Evolutionary conservation across 2,329 filamentous ascomycete species (phyloP).

Genomic region (Ophiostoma pallidulum): DNA sequence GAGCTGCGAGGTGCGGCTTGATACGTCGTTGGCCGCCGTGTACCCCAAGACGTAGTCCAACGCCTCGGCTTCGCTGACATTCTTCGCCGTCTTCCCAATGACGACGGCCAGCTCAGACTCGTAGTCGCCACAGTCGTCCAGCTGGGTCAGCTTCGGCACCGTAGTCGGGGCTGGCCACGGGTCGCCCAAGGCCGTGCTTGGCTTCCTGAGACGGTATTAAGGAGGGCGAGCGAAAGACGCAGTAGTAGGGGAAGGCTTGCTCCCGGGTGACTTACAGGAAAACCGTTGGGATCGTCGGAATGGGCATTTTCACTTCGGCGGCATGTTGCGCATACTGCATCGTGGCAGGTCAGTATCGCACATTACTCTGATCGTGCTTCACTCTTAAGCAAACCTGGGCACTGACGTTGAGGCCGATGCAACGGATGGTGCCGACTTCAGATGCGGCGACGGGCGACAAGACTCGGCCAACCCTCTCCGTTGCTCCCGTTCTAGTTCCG

Average conservation of each 20-base stretch:
- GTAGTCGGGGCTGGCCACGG: conserved; percentile 30
- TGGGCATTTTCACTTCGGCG: conserved; percentile 40
- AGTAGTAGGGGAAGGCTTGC: no score
- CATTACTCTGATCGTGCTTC: no score
- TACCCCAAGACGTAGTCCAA: conserved; percentile 55
- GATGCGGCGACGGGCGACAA: conserved; percentile 39
- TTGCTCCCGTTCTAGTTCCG: conserved; percentile 39
- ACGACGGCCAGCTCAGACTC: conserved; percentile 50
- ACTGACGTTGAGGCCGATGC: conserved; percentile 43
- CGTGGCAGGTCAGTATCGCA: no score
- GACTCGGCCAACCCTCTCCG: conserved; percentile 36
- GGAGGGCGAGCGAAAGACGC: no score
- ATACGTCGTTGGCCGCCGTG: conserved; percentile 30
- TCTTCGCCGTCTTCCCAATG: conserved; percentile 41
- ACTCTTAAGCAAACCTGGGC: no score
- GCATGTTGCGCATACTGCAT: conserved; percentile 36
- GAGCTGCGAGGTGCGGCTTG: conserved; percentile 46
- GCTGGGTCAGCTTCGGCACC: conserved; percentile 44
- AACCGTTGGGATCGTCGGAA: conserved; percentile 46
- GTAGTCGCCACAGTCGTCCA: conserved; percentile 47
- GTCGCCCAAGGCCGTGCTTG: conserved; percentile 40
- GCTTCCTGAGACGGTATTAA: conserved; percentile 31
- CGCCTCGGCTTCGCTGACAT: conserved; percentile 47
- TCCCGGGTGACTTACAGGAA: conserved; percentile 38
- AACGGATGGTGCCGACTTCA: conserved; percentile 48